Evolutionary conservation across 257 asterid species (phyloP).

Genomic region (Solanum chiquidenum): DNA sequence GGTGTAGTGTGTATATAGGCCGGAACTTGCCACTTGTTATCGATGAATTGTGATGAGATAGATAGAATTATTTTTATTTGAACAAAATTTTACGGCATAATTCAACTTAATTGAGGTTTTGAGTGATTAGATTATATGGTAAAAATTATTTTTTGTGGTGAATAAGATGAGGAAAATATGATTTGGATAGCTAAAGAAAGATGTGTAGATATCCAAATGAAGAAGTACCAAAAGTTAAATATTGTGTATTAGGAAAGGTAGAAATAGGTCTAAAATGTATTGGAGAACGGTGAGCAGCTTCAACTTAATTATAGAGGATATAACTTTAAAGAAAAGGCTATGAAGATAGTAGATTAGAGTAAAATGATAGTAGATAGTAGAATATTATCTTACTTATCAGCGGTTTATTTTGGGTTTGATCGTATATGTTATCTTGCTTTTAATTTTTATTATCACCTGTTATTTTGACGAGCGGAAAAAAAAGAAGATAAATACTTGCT

Average conservation of each 20-base stretch:
- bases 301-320: too few species aligned
- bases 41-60: background rate
- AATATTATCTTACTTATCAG: background rate
- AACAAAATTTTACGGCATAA: too few species aligned
- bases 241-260: too few species aligned
- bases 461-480: too few species aligned
- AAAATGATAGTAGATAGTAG: background rate
- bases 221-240: too few species aligned
- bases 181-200: background rate
- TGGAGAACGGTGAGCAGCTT: background rate
- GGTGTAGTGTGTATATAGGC: background rate
- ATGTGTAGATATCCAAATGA: background rate
- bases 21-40: background rate
- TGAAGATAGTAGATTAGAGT: background rate
- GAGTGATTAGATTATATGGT: background rate
- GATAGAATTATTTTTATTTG: background rate
- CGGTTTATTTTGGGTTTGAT: too few species aligned
- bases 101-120: too few species aligned
- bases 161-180: background rate
- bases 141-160: background rate
- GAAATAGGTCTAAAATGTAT: too few species aligned
- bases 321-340: background rate
- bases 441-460: too few species aligned
- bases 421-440: background rate
- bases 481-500: background rate